Conservation (phyloP, 768 basidiomycete genomes). For the Termitomyces sp. region DNA sequence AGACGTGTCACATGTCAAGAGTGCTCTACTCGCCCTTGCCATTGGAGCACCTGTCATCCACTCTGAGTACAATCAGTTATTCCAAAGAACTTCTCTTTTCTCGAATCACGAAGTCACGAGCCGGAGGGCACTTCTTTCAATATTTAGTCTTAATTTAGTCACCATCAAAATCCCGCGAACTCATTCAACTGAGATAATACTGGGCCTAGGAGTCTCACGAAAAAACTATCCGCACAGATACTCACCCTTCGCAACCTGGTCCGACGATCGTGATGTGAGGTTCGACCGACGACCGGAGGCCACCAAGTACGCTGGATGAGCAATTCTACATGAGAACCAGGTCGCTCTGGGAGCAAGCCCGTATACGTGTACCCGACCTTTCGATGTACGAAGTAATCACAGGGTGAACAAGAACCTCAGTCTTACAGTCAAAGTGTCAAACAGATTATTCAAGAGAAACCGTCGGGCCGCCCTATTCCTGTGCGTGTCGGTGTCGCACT, state of each 20-base stretch:
- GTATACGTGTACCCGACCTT: background rate
- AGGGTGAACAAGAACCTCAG: background rate
- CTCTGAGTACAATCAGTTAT: constrained; percentile 14
- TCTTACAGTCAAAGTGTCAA: constrained; percentile 2
- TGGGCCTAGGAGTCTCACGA: constrained; percentile 4
- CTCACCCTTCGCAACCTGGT: background rate
- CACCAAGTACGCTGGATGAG: background rate
- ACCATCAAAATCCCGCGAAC: background rate
- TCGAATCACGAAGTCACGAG: constrained; percentile 17
- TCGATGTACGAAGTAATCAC: background rate
- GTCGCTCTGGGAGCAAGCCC: constrained; percentile 1
- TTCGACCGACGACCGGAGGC: background rate
- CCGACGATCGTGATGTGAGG: background rate
- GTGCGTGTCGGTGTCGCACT: constrained; percentile 18
- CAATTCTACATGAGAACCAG: constrained; percentile 12
- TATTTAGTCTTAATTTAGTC: constrained; percentile 14
- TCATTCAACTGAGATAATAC: constrained; percentile 2
- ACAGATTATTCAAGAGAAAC: constrained; percentile 4
- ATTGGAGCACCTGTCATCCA: constrained; percentile 13
- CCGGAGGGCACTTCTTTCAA: constrained; percentile 7
- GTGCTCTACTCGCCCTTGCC: constrained; percentile 1
- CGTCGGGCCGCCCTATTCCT: constrained; percentile 17
- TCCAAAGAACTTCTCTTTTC: constrained; percentile 10
- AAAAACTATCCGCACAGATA: background rate
- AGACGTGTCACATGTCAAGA: constrained; percentile 5